phyloP scores from a whole-genome alignment of 192 early-diverging fungal genomes.

The Coemansia nantahalensis region DNA sequence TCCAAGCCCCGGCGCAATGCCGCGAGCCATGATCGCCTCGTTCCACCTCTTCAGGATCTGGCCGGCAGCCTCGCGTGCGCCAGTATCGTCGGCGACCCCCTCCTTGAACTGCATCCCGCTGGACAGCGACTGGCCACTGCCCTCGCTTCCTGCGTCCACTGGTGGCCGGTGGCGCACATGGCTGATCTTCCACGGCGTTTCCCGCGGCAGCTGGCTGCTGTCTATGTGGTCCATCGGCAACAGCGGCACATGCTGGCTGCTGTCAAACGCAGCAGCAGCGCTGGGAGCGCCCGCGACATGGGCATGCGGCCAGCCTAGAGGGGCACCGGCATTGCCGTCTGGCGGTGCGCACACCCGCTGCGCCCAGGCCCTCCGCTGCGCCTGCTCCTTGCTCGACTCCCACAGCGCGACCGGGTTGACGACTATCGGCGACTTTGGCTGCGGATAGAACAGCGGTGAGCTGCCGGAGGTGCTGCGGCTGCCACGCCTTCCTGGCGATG shows the following conservation, averaged over 20 bases:
- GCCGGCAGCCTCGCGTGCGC: constrained; percentile 47
- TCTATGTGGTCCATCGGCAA: constrained; percentile 43
- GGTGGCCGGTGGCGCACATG: constrained; percentile 45
- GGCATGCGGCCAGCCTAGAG: not conserved
- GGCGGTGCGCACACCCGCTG: constrained; percentile 19
- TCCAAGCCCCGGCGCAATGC: constrained; percentile 20
- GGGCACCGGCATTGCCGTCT: not conserved
- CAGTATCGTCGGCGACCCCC: constrained; percentile 40
- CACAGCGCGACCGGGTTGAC: constrained; percentile 55
- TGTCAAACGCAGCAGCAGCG: not conserved
- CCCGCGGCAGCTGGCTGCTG: constrained; percentile 44
- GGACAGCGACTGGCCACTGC: constrained; percentile 7
- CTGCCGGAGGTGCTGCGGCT: constrained; percentile 17
- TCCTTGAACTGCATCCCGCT: constrained; percentile 50
- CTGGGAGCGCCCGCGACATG: constrained; percentile 1
- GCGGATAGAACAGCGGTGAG: constrained; percentile 45
- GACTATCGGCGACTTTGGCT: constrained; percentile 46
- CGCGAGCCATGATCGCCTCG: constrained; percentile 45
- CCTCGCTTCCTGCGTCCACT: not conserved
- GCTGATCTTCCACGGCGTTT: constrained; percentile 51
- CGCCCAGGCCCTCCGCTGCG: constrained; percentile 43
- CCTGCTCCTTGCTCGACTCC: constrained; percentile 51
- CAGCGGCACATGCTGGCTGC: constrained; percentile 12
- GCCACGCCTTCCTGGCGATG: constrained; percentile 1
- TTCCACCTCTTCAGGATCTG: constrained; percentile 50